phyloP scores from a whole-genome alignment of 352 stramenopile species.

The Globisporangium rhizosaccharum region DNA sequence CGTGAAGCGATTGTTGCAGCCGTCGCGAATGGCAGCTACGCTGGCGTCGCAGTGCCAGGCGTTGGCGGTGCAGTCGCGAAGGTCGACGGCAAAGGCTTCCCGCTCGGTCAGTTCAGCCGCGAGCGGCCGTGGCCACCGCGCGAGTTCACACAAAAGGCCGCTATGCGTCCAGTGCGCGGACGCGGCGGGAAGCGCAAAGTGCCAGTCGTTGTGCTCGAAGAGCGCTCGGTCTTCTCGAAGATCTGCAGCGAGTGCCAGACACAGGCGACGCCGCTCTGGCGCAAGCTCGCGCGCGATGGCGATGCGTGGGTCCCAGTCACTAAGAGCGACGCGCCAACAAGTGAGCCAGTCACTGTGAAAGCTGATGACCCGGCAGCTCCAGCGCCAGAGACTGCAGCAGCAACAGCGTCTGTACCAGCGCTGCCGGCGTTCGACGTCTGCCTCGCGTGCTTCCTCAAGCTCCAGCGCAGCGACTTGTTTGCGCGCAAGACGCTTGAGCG shows the following conservation, averaged over 20 bases:
- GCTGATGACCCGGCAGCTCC: neutral
- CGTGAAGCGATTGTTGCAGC: slow-evolving; percentile 1
- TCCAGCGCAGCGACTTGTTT: slow-evolving; percentile 61
- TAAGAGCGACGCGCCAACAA: neutral
- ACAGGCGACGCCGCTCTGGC: slow-evolving; percentile 65
- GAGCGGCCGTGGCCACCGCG: slow-evolving; percentile 70
- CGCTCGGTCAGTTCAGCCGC: slow-evolving; percentile 31
- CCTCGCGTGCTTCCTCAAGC: slow-evolving; percentile 64
- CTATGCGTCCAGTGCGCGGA: slow-evolving; percentile 31
- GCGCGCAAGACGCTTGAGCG: slow-evolving; percentile 45
- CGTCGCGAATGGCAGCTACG: neutral
- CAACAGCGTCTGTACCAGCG: neutral
- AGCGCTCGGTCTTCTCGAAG: slow-evolving; percentile 29
- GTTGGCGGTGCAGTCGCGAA: slow-evolving; percentile 12
- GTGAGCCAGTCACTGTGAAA: neutral
- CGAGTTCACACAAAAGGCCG: slow-evolving; percentile 65
- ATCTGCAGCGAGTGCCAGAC: slow-evolving; percentile 45
- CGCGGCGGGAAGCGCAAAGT: slow-evolving; percentile 63
- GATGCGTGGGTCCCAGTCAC: neutral
- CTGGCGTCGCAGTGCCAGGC: neutral
- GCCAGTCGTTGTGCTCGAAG: slow-evolving; percentile 33
- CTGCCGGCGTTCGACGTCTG: slow-evolving; percentile 47
- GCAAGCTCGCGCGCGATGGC: slow-evolving; percentile 15
- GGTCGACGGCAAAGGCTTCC: slow-evolving; percentile 15
- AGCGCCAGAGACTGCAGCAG: neutral